These are phyloP conservation scores for Hypocreales sp. DNA, from an alignment of 2,329 filamentous ascomycete species.

Conservation along the genomic window DNA sequence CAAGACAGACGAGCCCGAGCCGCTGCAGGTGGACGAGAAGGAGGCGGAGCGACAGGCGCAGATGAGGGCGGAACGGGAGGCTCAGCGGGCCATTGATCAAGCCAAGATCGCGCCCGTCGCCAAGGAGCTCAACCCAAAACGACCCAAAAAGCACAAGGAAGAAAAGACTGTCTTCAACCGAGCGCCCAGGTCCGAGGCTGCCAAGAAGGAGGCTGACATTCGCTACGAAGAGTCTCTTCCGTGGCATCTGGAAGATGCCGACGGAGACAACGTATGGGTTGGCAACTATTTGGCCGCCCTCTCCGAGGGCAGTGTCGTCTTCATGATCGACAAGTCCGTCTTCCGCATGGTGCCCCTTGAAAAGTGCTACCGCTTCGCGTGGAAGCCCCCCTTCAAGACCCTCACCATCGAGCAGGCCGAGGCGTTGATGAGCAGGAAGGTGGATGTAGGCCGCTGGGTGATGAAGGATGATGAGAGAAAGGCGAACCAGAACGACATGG, in stretches of 20 bases:
- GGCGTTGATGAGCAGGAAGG: slow-evolving; percentile 64
- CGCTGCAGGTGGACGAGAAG: slow-evolving; percentile 33
- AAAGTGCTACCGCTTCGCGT: slow-evolving; percentile 84
- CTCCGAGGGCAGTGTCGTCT: slow-evolving; percentile 70
- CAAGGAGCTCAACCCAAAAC: slow-evolving; percentile 37
- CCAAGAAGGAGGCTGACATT: slow-evolving; percentile 53
- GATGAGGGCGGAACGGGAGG: slow-evolving; percentile 62
- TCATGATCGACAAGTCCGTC: slow-evolving; percentile 51
- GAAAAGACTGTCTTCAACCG: slow-evolving; percentile 82
- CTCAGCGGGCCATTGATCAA: slow-evolving; percentile 71
- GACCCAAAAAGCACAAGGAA: slow-evolving; percentile 50
- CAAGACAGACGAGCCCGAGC: slow-evolving; percentile 38
- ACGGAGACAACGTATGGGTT: slow-evolving; percentile 88
- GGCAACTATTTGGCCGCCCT: slow-evolving; percentile 82
- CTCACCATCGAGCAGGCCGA: slow-evolving; percentile 77
- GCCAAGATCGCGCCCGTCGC: slow-evolving; percentile 83
- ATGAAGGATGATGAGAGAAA: slow-evolving; percentile 52
- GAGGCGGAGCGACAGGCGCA: slow-evolving; percentile 54
- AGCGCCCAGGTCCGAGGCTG: slow-evolving; percentile 66
- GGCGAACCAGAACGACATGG: slow-evolving; percentile 39
- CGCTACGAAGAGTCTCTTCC: slow-evolving; percentile 92
- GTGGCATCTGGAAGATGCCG: slow-evolving; percentile 94
- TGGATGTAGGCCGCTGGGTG: slow-evolving; percentile 65
- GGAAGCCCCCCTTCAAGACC: slow-evolving; percentile 64
- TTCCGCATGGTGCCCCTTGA: slow-evolving; percentile 85